phyloP scores from a whole-genome alignment of 2,329 filamentous ascomycete species.

The Venturia nashicola region DNA sequence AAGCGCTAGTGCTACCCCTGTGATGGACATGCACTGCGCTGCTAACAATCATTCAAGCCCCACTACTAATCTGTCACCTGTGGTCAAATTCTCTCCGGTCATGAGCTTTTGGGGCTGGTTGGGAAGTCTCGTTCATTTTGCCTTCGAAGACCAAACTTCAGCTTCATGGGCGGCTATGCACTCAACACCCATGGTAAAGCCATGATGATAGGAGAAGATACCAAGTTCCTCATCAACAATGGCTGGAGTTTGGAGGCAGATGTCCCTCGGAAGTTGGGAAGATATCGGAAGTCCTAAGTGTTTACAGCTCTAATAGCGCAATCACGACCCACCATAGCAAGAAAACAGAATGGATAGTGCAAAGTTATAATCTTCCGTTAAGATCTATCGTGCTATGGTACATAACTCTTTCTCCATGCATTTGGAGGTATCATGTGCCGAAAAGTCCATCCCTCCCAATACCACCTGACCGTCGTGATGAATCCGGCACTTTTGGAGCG shows the following conservation, averaged over 20 bases:
- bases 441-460: background rate
- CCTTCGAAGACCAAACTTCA: too few relatives aligned
- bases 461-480: background rate
- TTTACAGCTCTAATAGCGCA: too few relatives aligned
- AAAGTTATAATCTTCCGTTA: background rate
- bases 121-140: too few relatives aligned
- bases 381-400: background rate
- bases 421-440: background rate
- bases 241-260: too few relatives aligned
- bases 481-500: slow-evolving; percentile 2
- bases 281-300: too few relatives aligned
- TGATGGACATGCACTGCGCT: background rate
- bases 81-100: background rate
- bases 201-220: too few relatives aligned
- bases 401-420: background rate
- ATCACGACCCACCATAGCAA: background rate
- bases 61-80: too few relatives aligned
- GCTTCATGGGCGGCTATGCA: too few relatives aligned
- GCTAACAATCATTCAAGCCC: background rate
- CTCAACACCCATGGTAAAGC: too few relatives aligned
- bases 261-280: too few relatives aligned
- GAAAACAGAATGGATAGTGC: background rate
- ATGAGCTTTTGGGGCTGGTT: background rate
- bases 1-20: background rate
- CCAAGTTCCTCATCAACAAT: too few relatives aligned